These are phyloP conservation scores for Hordeum vulgare DNA, from an alignment of 176 grass and related monocot genomes.

Conservation along the genomic window MorexV3_pseudomolecules_assembly NC_058518.1:442134585-442135084, in stretches of 20 bases:
- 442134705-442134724: background rate
- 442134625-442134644: background rate
- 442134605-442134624: background rate
- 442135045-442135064: too few relatives aligned
- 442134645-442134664: background rate
- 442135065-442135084: too few relatives aligned
- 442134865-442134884: too few relatives aligned
- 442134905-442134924: too few relatives aligned
- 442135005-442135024: too few relatives aligned
- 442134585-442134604: slow-evolving; percentile 2
- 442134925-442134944: too few relatives aligned
- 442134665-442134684: background rate
- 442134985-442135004: too few relatives aligned
- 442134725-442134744: background rate
- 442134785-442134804: background rate
- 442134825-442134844: background rate
- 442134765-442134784: background rate
- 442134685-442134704: background rate
- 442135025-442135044: too few relatives aligned
- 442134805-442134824: slow-evolving; percentile 5
- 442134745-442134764: background rate
- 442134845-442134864: background rate
- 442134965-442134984: too few relatives aligned
- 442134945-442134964: too few relatives aligned
- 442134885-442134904: too few relatives aligned